These are phyloP conservation scores for Tricholoma matsutake DNA, from an alignment of 768 basidiomycete genomes.

Conservation along the genomic window DNA sequence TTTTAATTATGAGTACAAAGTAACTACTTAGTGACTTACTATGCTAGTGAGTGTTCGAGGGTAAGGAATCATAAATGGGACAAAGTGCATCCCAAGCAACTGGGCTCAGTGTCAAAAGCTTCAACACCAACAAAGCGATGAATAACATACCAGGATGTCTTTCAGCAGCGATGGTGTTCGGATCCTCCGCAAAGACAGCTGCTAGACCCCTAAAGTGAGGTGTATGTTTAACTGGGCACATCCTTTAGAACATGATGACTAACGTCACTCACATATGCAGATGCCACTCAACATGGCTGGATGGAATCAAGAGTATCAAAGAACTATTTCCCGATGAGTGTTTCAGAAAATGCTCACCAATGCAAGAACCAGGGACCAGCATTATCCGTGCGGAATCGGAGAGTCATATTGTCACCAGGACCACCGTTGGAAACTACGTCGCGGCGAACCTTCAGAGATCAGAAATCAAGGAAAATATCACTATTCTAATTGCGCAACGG, in stretches of 20 bases:
- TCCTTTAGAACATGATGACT: not conserved
- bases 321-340: too few relatives aligned
- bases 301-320: not conserved
- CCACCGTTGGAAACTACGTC: slow-evolving; percentile 50
- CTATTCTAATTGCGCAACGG: not conserved
- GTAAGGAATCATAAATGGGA: not conserved
- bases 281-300: slow-evolving; percentile 44
- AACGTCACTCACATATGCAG: slow-evolving; percentile 27
- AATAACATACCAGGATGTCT: not conserved
- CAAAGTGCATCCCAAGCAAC: not conserved
- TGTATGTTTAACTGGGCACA: not conserved
- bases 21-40: too few relatives aligned
- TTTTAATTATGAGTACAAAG: too few relatives aligned
- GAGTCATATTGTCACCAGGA: slow-evolving; percentile 41
- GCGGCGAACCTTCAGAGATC: slow-evolving; percentile 25
- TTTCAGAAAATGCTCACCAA: slow-evolving; percentile 22
- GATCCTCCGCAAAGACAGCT: not conserved
- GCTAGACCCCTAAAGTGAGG: not conserved
- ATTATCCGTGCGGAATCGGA: slow-evolving; percentile 69
- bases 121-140: not conserved
- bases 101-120: not conserved
- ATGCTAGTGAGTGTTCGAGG: too few relatives aligned
- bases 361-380: slow-evolving; percentile 60
- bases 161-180: not conserved
- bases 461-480: not conserved